Percentiles rank a stretch among this genome's conserved stretches.
phyloP scores from a whole-genome alignment of 2,329 filamentous ascomycete genomes.

The Botrytis elliptica region DNA sequence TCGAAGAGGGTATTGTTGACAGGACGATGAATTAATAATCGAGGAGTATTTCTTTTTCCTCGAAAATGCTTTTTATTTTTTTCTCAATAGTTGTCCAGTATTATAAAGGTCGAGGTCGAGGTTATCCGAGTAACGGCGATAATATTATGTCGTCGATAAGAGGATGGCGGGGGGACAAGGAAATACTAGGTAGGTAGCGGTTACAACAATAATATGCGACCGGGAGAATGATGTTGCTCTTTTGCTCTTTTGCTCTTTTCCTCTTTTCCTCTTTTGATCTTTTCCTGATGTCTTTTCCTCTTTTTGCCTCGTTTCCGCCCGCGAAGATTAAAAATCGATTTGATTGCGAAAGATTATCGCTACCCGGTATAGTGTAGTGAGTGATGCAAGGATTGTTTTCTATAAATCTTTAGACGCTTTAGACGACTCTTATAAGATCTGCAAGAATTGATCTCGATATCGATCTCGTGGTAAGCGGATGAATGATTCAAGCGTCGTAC shows the following conservation, averaged over 20 bases:
- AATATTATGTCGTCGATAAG: conserved; percentile 30
- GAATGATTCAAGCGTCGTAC: too few relatives aligned
- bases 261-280: neutral
- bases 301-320: neutral
- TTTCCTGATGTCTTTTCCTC: conserved; percentile 5
- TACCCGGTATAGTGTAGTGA: neutral
- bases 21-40: neutral
- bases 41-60: neutral
- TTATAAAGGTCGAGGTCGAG: neutral
- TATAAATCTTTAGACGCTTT: conserved; percentile 6
- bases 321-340: neutral
- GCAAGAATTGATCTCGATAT: neutral
- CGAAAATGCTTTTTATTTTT: neutral
- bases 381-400: conserved; percentile 7
- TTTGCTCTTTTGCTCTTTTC: neutral
- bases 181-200: conserved; percentile 15
- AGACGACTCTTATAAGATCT: neutral
- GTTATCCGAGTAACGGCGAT: conserved; percentile 22
- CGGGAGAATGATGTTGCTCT: conserved; percentile 22
- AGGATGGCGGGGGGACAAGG: conserved; percentile 28
- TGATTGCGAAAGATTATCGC: conserved; percentile 7
- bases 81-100: conserved; percentile 16
- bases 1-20: conserved; percentile 9
- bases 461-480: neutral
- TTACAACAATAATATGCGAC: conserved; percentile 28